Conservation (phyloP, 2,329 filamentous ascomycete genomes). For the Aspergillus pseudotamarii region DNA sequence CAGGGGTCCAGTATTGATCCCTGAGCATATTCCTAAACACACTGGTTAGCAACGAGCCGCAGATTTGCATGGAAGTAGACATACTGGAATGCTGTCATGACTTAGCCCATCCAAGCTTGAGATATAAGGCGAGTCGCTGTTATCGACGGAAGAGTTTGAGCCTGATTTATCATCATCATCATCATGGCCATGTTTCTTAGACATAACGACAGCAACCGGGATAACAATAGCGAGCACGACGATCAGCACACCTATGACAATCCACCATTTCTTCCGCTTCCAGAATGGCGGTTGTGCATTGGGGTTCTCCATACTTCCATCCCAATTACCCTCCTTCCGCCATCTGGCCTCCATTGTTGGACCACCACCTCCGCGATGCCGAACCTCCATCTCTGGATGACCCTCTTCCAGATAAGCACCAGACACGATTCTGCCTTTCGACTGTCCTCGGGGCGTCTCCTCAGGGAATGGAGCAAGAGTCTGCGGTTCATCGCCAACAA, state of each 20-base stretch:
- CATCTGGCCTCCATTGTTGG: constrained; percentile 49
- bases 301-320: constrained; percentile 33
- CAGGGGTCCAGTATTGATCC: constrained; percentile 85
- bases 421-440: constrained; percentile 67
- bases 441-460: constrained; percentile 44
- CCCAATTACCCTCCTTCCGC: constrained; percentile 49
- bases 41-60: constrained; percentile 14
- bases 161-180: constrained; percentile 28
- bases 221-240: constrained; percentile 68
- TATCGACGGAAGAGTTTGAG: constrained; percentile 24
- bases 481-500: constrained; percentile 24
- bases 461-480: constrained; percentile 24
- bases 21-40: constrained; percentile 58
- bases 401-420: constrained; percentile 72
- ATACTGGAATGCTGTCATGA: constrained; percentile 60
- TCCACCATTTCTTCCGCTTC: constrained; percentile 53
- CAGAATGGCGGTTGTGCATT: constrained; percentile 30
- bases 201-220: constrained; percentile 66
- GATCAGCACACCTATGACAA: constrained; percentile 57
- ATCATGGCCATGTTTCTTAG: constrained; percentile 58
- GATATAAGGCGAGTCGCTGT: constrained; percentile 33
- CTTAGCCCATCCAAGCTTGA: constrained; percentile 58
- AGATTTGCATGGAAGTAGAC: constrained; percentile 10
- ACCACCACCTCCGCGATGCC: constrained; percentile 42
- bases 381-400: constrained; percentile 51